Evolutionary conservation across 129 eudicot genomes (phyloP), one percentile per base, ranked within the genome.

Genomic region (Flaveria ramosissima): DNA sequence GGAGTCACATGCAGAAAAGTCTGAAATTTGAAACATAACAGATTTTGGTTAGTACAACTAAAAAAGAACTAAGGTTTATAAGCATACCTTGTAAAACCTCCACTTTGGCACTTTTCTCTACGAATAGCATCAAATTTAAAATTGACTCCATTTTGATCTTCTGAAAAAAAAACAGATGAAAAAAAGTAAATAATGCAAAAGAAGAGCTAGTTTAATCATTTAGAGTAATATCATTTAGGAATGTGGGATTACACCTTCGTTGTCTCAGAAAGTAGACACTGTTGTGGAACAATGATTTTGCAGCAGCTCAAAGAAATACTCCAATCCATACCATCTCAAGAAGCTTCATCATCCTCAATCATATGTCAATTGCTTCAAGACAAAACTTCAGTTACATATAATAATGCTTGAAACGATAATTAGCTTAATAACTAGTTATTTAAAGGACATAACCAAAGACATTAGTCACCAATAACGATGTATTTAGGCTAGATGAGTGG

Each of bases 321-420:
- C 98, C 98, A 80, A 94, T 83, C 97, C 98, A 94, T 46, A 80
- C 84, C 42, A 94, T 89, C 75, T 84, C 96, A 65, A 93, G 96
- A 60, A 94, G 73, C 41, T 90, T 90, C 46, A 94, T 88, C 57
- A 45, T 79, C 78, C 87, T 86, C 60, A 97, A 77, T 91, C 93
- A 84, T 87, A 89, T 21, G 98, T 92, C 98, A 91, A 84, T 91
- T 91, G 93, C 98, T 93, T 87, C 21, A 78, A 17, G 30, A 51
- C 19, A 51, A 50, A 50, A 10, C 15, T 12, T 12, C 7, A 14
- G 0, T 50, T 3, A 3, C 6, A 51, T 4, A 15, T 14, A 50
- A 51, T 15, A 17, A 51, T 51, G 57, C 57, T 51, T 51, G 57
- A 20, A 61, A 46, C 50, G 0, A 1, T 26, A 26, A 26, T 26